phyloP scores from a whole-genome alignment of 345 rosid species.

The Euphorbia pulcherrima region DNA sequence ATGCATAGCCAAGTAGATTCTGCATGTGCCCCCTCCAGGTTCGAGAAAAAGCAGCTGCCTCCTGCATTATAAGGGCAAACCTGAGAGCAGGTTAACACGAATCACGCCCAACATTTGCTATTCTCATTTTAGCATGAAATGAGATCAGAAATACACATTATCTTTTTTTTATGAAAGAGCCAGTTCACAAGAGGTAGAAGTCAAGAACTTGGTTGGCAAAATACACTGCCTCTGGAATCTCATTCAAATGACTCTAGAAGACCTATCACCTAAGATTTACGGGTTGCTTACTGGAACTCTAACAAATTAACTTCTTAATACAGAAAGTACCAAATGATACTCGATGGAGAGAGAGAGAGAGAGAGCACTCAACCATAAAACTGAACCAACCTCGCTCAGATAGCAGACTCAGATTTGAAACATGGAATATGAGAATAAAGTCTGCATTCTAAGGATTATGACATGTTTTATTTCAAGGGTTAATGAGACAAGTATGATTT shows the following conservation, averaged over 20 bases:
- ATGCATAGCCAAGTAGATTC: slow-evolving; percentile 94
- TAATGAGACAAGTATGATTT: not conserved
- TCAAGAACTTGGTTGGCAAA: not conserved
- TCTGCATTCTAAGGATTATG: not conserved
- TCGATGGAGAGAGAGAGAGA: not conserved
- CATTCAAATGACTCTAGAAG: not conserved
- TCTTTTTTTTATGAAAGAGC: not conserved
- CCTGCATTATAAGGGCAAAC: slow-evolving; percentile 43
- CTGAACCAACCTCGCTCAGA: not conserved
- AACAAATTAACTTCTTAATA: not conserved
- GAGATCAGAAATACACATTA: not conserved
- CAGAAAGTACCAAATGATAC: not conserved
- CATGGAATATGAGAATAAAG: not conserved
- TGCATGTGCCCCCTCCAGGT: slow-evolving; percentile 98
- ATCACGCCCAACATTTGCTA: not conserved
- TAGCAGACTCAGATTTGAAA: not conserved
- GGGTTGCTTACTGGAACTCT: not conserved
- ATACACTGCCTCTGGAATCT: not conserved
- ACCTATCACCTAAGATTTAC: not conserved
- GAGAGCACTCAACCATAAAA: not conserved
- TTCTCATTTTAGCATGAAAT: slow-evolving; percentile 3
- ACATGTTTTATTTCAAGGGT: not conserved
- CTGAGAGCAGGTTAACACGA: not conserved
- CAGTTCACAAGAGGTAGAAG: not conserved
- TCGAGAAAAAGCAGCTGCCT: slow-evolving; percentile 90